Percentiles rank a stretch among this genome's conserved stretches.
phyloP scores from a whole-genome alignment of 31 red algal species.

The Bonnemaisonia californica region DNA sequence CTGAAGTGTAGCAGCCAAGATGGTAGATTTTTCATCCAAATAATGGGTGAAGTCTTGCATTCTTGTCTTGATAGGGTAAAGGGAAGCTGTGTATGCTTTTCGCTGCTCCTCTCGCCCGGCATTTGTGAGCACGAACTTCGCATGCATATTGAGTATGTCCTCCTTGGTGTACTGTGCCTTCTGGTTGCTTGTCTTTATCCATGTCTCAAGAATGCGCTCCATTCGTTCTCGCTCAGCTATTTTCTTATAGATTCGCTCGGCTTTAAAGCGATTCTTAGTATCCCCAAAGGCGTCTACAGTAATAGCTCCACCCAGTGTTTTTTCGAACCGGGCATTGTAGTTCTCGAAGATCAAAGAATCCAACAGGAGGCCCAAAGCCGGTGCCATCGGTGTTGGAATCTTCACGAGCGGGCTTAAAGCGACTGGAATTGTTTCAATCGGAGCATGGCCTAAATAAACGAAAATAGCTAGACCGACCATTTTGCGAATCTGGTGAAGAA shows the following conservation, averaged over 20 bases:
- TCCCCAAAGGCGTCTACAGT: constrained; percentile 45
- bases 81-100: constrained; percentile 48
- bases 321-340: constrained; percentile 48
- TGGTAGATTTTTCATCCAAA: not conserved
- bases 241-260: constrained; percentile 39
- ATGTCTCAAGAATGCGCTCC: constrained; percentile 57
- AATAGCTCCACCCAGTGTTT: constrained; percentile 36
- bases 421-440: constrained; percentile 55
- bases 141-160: constrained; percentile 43
- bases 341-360: constrained; percentile 58
- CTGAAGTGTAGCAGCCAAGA: constrained; percentile 12
- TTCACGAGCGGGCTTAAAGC: constrained; percentile 66
- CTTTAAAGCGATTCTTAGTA: constrained; percentile 44
- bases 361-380: constrained; percentile 54
- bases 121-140: constrained; percentile 54
- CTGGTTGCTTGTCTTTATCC: constrained; percentile 46
- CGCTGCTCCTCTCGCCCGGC: constrained; percentile 55
- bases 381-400: constrained; percentile 60
- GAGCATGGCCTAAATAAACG: constrained; percentile 66
- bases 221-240: constrained; percentile 58
- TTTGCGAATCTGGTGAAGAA: constrained; percentile 97
- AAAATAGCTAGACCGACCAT: constrained; percentile 86
- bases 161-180: constrained; percentile 23
- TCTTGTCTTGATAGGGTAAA: constrained; percentile 59
- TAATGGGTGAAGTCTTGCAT: constrained; percentile 38